Percentiles rank a stretch among this genome's conserved stretches.
These are phyloP conservation scores for Paracamarosporium sp. DNA, from an alignment of 2,329 filamentous ascomycete genomes.

Conservation along the genomic window DNA sequence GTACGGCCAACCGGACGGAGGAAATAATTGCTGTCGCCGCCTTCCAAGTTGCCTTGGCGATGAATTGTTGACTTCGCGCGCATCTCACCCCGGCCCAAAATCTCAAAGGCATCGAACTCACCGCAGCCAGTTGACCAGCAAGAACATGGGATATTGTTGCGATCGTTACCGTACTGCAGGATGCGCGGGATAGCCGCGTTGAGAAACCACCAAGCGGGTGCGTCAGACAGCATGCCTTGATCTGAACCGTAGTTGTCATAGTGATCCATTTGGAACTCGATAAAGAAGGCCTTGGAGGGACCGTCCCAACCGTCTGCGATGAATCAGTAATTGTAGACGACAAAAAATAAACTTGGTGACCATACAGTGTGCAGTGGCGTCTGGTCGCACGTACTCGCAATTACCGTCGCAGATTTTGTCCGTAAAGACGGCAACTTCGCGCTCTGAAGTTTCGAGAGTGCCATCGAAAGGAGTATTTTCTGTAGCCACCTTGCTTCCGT, in stretches of 20 bases:
- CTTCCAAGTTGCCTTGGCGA: constrained; percentile 62
- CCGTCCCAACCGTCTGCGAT: constrained; percentile 72
- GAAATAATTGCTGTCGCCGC: constrained; percentile 76
- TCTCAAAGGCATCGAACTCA: constrained; percentile 78
- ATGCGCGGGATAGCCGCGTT: constrained; percentile 76
- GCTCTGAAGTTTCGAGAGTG: constrained; percentile 42
- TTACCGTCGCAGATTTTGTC: constrained; percentile 52
- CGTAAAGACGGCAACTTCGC: constrained; percentile 44
- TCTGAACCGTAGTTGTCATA: constrained; percentile 38
- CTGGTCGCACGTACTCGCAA: constrained; percentile 58
- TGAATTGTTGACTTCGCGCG: constrained; percentile 74
- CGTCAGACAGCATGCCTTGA: constrained; percentile 61
- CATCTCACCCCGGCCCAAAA: constrained; percentile 68
- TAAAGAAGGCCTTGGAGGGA: constrained; percentile 73
- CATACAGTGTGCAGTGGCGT: constrained; percentile 59
- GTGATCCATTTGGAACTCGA: constrained; percentile 72
- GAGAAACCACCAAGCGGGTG: constrained; percentile 78
- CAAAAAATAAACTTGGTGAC: constrained; percentile 1
- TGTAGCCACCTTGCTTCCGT: constrained; percentile 55
- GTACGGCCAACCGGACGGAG: constrained; percentile 64
- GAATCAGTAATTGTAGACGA: constrained; percentile 6
- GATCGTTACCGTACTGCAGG: constrained; percentile 67
- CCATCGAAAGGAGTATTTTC: constrained; percentile 59
- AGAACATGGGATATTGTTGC: constrained; percentile 61
- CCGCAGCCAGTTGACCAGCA: constrained; percentile 76